Evolutionary conservation across 495 filamentous ascomycete species (phyloP).

Genomic region (Aspergillus baeticus): DNA sequence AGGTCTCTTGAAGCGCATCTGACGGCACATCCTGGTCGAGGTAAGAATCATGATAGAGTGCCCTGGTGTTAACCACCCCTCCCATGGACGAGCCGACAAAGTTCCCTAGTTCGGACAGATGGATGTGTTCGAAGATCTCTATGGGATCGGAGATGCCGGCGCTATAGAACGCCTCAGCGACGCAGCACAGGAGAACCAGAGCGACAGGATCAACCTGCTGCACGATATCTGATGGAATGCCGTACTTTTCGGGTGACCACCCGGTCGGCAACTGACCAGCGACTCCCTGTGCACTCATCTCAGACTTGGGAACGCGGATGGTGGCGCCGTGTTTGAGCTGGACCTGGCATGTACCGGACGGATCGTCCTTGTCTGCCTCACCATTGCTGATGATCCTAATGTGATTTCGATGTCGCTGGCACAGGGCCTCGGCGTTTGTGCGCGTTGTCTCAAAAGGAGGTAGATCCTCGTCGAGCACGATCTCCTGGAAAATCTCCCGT

Average conservation of each 20-base stretch:
- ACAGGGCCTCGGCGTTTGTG: slow-evolving; percentile 94
- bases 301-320: slow-evolving; percentile 88
- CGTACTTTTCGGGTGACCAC: slow-evolving; percentile 90
- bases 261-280: slow-evolving; percentile 94
- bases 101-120: slow-evolving; percentile 94
- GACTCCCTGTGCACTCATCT: slow-evolving; percentile 89
- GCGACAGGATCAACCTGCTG: slow-evolving; percentile 94
- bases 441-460: slow-evolving; percentile 94
- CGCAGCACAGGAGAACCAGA: slow-evolving; percentile 85
- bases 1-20: slow-evolving; percentile 96
- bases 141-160: slow-evolving; percentile 96
- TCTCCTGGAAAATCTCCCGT: slow-evolving; percentile 93
- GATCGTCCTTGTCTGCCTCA: no score
- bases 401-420: slow-evolving; percentile 89
- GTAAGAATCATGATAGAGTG: slow-evolving; percentile 96
- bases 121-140: slow-evolving; percentile 98
- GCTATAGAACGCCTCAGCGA: slow-evolving; percentile 80
- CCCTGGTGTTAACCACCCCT: slow-evolving; percentile 73
- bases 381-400: slow-evolving; percentile 87
- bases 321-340: slow-evolving; percentile 88
- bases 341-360: slow-evolving; percentile 87
- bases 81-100: slow-evolving; percentile 89
- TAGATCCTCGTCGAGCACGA: slow-evolving; percentile 90
- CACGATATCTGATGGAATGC: slow-evolving; percentile 93
- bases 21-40: slow-evolving; percentile 93